Base-by-base conservation (phyloP, 2,329 filamentous ascomycete species). In the Hypoxylon sp. region DNA sequence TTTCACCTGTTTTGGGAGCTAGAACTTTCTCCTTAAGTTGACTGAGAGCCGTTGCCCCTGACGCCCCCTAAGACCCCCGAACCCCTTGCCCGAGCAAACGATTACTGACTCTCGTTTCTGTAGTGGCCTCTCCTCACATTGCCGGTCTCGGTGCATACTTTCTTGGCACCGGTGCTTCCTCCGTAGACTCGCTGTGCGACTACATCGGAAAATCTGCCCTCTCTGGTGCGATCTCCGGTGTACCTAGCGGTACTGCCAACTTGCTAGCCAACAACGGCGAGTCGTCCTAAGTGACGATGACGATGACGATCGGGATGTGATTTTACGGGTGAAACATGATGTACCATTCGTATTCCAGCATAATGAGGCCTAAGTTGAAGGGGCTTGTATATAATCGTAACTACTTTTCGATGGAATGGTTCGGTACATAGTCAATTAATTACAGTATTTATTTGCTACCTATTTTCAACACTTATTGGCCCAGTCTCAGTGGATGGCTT, bases 91-190 rank as follows among this genome's bases (percentile, higher is more conserved):
- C 8, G 19, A 21, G 16, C 0, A 11, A 21, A 41, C 11, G 16
- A 11, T 21, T 41, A 12, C 37, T 41, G 37, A 41, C 16, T 21
- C 2, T 11, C 37, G 8, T 41, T 41, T 21, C 16, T 41, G 16
- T 11, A 41, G 37, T 89, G 87, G 86, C 88, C 1, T 78, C 81
- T 9, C 88, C 88, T 0, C 87, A 90, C 72, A 81, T 90, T 57
- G 82, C 85, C 29, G 88, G 88, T 14, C 74, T 90, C n/a, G 86
- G 83, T 5, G 81, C 85, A 8, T 90, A 89, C 75, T 76, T 89
- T 50, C 73, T 84, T 65, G 79, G 75, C n/a, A 75, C 84, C 2
- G 82, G 85, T 72, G 66, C 71, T 43, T 68, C 78, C 29, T 62
- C 70, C 14, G 82, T 84, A 1, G 76, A 4, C 14, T 75, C 75